Percentiles rank a stretch among this genome's conserved stretches.
These are phyloP conservation scores for Torrubiella hemipterigena DNA, from an alignment of 2,329 filamentous ascomycete species.

Conservation along the genomic window DNA sequence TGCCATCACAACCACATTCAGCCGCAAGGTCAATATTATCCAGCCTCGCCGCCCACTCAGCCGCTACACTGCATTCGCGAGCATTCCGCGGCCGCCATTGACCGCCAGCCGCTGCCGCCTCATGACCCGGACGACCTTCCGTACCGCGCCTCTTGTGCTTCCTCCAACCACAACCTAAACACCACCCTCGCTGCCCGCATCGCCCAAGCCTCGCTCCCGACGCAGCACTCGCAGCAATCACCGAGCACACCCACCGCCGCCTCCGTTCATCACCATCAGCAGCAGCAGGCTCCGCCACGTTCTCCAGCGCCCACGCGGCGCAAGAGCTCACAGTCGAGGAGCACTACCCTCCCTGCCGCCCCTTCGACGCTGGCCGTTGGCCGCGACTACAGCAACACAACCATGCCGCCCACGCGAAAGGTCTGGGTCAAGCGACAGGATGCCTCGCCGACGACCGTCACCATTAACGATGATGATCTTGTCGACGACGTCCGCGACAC, in stretches of 20 bases:
- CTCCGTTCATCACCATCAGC: slow-evolving; percentile 37
- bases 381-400: slow-evolving; percentile 23
- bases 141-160: too few relatives aligned
- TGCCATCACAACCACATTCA: too few relatives aligned
- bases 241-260: slow-evolving; percentile 8
- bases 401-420: slow-evolving; percentile 56
- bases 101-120: too few relatives aligned
- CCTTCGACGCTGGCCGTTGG: slow-evolving; percentile 11
- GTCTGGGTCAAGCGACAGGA: slow-evolving; percentile 88
- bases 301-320: slow-evolving; percentile 21
- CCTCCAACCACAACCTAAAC: too few relatives aligned
- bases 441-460: slow-evolving; percentile 77
- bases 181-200: too few relatives aligned
- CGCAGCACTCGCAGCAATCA: not conserved
- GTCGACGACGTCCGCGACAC: slow-evolving; percentile 91
- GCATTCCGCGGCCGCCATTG: too few relatives aligned
- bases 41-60: too few relatives aligned
- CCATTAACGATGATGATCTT: slow-evolving; percentile 75
- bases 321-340: slow-evolving; percentile 8
- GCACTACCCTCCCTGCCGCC: slow-evolving; percentile 15
- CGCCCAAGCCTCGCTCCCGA: too few relatives aligned
- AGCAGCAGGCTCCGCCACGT: slow-evolving; percentile 34
- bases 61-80: too few relatives aligned
- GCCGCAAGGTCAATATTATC: too few relatives aligned
- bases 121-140: too few relatives aligned